A percentile compares a stretch with the other conserved stretches of the same genome.
These are phyloP conservation scores for Hyphopichia khmerensis DNA, from an alignment of 1,139 yeast species.

Conservation along the genomic window DNA sequence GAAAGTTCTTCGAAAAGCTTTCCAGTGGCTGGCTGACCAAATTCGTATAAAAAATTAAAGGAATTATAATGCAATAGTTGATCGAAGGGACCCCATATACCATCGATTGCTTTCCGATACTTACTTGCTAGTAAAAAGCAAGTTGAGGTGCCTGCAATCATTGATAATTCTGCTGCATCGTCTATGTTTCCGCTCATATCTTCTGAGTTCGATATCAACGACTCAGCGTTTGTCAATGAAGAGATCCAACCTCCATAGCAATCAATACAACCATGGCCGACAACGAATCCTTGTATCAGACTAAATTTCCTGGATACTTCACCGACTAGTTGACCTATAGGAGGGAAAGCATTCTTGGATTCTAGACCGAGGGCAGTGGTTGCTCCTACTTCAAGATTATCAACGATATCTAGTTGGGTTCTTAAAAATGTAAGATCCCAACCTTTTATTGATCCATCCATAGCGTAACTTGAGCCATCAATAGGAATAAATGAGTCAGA, in stretches of 20 bases:
- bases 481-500: not conserved
- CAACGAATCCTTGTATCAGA: conserved; percentile 6
- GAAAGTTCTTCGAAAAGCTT: conserved; percentile 47
- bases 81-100: conserved; percentile 60
- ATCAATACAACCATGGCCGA: conserved; percentile 54
- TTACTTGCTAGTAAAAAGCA: conserved; percentile 37
- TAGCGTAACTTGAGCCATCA: conserved; percentile 16
- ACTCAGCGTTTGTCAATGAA: conserved; percentile 17
- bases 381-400: not conserved
- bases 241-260: conserved; percentile 58
- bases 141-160: conserved; percentile 65
- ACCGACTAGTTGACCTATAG: conserved; percentile 4
- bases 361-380: not conserved
- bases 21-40: conserved; percentile 62
- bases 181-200: not conserved
- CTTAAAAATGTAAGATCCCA: conserved; percentile 35
- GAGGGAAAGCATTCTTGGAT: not conserved
- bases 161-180: conserved; percentile 22
- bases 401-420: not conserved
- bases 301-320: not conserved
- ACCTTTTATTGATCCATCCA: conserved; percentile 60
- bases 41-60: conserved; percentile 37
- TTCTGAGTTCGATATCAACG: conserved; percentile 5
- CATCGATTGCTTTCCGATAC: conserved; percentile 23
- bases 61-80: conserved; percentile 17